Percentiles rank a stretch among this genome's conserved stretches.
Evolutionary conservation across 75 land plant species (phyloP).

Genomic region (Adiantum capillusveneris): DNA sequence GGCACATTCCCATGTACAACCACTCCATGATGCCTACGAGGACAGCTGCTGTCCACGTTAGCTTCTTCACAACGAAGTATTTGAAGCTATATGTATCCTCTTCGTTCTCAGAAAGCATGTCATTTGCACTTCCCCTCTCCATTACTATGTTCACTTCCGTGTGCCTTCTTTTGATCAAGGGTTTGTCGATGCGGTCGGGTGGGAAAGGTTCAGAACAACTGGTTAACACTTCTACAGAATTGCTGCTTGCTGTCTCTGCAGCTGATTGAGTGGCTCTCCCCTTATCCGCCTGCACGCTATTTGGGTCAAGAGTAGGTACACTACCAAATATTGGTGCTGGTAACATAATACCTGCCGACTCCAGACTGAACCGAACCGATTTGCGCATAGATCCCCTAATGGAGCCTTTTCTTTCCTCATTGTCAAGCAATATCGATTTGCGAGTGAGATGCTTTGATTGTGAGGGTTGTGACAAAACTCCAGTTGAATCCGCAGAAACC

Average conservation of each 20-base stretch:
- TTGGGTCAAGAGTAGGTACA: too few relatives aligned
- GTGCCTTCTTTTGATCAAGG: not conserved
- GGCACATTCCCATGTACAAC: conserved; percentile 7
- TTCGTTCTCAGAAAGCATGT: not conserved
- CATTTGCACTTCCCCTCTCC: not conserved
- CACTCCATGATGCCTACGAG: conserved; percentile 15
- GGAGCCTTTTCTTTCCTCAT: not conserved
- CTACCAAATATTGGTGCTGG: too few relatives aligned
- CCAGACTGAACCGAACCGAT: conserved; percentile 1
- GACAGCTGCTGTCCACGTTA: conserved; percentile 11
- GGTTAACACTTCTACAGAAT: too few relatives aligned
- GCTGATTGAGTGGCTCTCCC: too few relatives aligned
- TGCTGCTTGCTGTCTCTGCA: too few relatives aligned
- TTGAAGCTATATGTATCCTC: not conserved
- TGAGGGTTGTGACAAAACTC: too few relatives aligned
- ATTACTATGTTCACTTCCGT: not conserved
- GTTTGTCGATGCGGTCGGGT: not conserved
- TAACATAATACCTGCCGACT: not conserved
- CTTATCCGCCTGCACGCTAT: too few relatives aligned
- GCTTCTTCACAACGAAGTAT: conserved; percentile 4
- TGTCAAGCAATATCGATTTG: too few relatives aligned
- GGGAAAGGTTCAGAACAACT: too few relatives aligned
- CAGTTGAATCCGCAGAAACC: too few relatives aligned
- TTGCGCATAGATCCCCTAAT: not conserved
- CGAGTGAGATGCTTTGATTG: too few relatives aligned